These are phyloP conservation scores for Diaporthe destruens DNA, from an alignment of 2,329 filamentous ascomycete genomes.

Conservation along the genomic window DNA sequence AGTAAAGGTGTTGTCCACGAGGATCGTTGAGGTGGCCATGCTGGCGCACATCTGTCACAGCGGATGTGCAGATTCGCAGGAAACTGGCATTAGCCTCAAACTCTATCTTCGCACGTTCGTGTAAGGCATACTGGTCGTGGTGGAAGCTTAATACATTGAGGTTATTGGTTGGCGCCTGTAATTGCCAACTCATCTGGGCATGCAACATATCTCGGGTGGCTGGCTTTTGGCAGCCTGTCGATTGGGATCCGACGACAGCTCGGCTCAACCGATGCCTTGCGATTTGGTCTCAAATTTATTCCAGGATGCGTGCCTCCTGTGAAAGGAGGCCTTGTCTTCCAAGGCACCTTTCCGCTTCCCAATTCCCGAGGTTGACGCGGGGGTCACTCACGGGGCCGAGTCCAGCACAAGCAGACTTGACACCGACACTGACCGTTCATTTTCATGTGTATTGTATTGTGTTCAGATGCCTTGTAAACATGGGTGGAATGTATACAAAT, in stretches of 20 bases:
- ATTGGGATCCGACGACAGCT: background rate
- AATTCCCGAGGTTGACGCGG: too few relatives aligned
- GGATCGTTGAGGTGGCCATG: background rate
- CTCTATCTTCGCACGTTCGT: background rate
- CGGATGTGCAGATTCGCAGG: background rate
- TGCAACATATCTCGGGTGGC: background rate
- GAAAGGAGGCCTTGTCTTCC: too few relatives aligned
- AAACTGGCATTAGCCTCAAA: conserved; percentile 10
- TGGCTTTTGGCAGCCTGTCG: background rate
- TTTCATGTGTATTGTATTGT: too few relatives aligned
- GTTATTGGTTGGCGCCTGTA: background rate
- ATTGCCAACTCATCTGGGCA: background rate
- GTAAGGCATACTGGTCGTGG: background rate
- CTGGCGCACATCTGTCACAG: background rate
- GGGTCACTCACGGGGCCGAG: too few relatives aligned
- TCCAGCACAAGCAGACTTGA: too few relatives aligned
- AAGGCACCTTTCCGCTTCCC: too few relatives aligned
- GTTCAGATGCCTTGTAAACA: background rate
- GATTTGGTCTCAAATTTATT: background rate
- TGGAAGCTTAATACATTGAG: background rate
- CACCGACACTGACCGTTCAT: too few relatives aligned
- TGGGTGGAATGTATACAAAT: background rate
- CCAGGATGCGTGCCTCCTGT: background rate
- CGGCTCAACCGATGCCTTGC: background rate
- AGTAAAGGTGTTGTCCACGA: background rate